A percentile compares a stretch with the other conserved stretches of the same genome.
phyloP scores from a whole-genome alignment of 1,139 yeast genomes.

The Candida sanyaensis region DNA sequence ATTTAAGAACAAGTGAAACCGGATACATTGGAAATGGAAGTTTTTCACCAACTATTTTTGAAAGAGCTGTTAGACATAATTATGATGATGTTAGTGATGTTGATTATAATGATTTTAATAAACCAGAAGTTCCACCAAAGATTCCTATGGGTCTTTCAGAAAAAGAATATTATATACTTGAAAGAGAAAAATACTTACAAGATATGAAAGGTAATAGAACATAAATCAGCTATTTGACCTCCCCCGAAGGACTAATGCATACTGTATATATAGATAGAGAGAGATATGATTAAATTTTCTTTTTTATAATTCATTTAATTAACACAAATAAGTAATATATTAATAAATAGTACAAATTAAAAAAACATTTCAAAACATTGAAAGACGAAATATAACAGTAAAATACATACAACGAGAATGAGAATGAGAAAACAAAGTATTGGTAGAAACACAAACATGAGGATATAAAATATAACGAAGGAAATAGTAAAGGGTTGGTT shows the following conservation, averaged over 20 bases:
- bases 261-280: no score
- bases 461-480: conserved; percentile 49
- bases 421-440: not conserved
- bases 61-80: conserved; percentile 18
- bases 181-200: conserved; percentile 42
- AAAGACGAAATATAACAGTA: not conserved
- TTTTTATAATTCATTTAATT: no score
- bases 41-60: conserved; percentile 46
- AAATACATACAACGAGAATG: not conserved
- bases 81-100: conserved; percentile 15
- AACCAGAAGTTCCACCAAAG: conserved; percentile 55
- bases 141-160: conserved; percentile 53
- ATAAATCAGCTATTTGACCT: conserved; percentile 9
- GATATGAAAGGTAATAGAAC: conserved; percentile 43
- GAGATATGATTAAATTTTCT: not conserved
- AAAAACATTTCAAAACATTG: not conserved
- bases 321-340: no score
- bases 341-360: no score
- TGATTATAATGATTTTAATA: conserved; percentile 23
- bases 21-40: conserved; percentile 44
- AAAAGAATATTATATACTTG: conserved; percentile 48
- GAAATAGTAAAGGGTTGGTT: conserved; percentile 23
- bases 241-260: not conserved
- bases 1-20: conserved; percentile 27
- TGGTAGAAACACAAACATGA: conserved; percentile 33